Evolutionary conservation across 345 rosid species (phyloP), one percentile per base, ranked within the genome.

Genomic region (Gossypium sturtianum): DNA sequence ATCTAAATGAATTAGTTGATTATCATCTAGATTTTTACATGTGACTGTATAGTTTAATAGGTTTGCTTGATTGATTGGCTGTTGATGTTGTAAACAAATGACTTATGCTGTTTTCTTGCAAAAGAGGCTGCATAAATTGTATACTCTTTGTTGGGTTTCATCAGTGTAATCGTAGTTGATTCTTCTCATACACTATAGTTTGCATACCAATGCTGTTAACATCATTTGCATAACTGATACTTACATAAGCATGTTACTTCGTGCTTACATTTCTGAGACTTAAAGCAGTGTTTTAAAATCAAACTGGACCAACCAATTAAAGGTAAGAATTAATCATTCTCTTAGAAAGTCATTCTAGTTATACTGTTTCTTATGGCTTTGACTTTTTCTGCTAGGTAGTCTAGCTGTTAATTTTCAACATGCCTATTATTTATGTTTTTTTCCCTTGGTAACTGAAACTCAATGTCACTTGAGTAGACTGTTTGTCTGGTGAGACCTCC

Each of bases 51-150:
- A n/a, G 44, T 49, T 76, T 47, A 34, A 25, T 43, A 43, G 49
- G 65, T 64, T 57, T 45, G n/a, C 29, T 59, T 22, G 60, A 74
- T 17, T 49, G 52, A 62, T 74, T 54, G 47, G 16, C 19, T 59
- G 23, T 68, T 29, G 43, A 45, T 61, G 4, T 57, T 19, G 49
- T 53, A 61, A 61, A 71, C 17, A 34, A 57, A 47, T 20, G 23
- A 38, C 65, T 49, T 25, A 70, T 52, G 34, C 41, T 48, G 34
- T 74, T 67, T 13, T 67, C 22, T 3, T 34, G 8, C 56, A 17
- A 4, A 70, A 52, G 23, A 27, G 12, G 27, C 11, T 43, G 68
- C 52, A 19, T 25, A 41, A 41, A n/a, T n/a, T 19, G 17, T 20
- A 43, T 44, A 44, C 70, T 66, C 22, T 54, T 43, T 66, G 53